These are phyloP conservation scores for Boletus smithii DNA, from an alignment of 1,284 basidiomycete genomes.

Conservation along the genomic window DNA sequence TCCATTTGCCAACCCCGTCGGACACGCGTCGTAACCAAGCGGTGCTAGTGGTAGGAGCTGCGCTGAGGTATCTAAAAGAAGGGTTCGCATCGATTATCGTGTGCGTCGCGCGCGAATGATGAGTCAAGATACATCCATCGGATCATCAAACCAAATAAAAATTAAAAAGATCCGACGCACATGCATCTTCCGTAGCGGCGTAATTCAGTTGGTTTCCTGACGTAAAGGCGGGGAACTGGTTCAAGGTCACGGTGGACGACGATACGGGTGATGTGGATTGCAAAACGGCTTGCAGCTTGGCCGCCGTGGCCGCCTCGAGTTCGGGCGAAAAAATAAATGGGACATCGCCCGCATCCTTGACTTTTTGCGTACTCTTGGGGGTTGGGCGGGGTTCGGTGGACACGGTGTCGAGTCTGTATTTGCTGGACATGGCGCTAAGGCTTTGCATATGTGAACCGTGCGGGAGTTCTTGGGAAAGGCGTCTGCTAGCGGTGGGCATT, in stretches of 20 bases:
- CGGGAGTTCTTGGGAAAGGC: constrained; percentile 26
- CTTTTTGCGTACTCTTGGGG: constrained; percentile 19
- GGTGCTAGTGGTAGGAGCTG: constrained; percentile 6
- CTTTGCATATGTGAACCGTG: constrained; percentile 22
- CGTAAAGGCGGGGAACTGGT: constrained; percentile 23
- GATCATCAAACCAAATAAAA: constrained; percentile 4
- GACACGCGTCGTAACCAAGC: constrained; percentile 10
- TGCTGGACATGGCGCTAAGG: constrained; percentile 26
- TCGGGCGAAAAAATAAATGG: constrained; percentile 34
- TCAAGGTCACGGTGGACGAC: neutral
- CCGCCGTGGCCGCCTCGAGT: constrained; percentile 30
- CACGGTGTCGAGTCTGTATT: constrained; percentile 23
- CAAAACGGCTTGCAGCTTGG: constrained; percentile 27
- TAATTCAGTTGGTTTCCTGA: constrained; percentile 20
- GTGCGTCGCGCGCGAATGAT: neutral
- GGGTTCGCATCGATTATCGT: constrained; percentile 9
- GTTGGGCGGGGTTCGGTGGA: constrained; percentile 14
- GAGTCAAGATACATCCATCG: constrained; percentile 1
- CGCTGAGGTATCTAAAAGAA: constrained; percentile 2
- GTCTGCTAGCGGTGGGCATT: constrained; percentile 5
- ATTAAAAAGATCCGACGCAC: constrained; percentile 23
- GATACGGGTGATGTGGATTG: constrained; percentile 16
- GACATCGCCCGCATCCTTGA: constrained; percentile 33
- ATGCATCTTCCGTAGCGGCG: constrained; percentile 19
- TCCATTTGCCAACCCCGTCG: constrained; percentile 4